Evolutionary conservation across 331 rosid genomes (phyloP).

Genomic region (Acacia pycnantha): DNA sequence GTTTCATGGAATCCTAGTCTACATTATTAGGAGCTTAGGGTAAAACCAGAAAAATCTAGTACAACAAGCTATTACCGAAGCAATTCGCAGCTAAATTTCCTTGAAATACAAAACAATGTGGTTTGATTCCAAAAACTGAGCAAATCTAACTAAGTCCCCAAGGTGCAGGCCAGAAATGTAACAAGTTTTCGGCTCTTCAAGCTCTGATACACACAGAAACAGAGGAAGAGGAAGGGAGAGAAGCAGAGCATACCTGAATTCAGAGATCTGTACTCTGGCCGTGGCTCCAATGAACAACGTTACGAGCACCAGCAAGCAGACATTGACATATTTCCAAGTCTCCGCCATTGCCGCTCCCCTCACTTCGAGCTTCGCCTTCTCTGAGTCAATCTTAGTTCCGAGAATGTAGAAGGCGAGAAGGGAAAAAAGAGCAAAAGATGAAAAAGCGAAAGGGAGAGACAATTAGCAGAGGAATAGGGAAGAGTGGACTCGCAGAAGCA

Average conservation of each 20-base stretch:
- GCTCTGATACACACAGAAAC: not conserved
- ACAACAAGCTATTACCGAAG: not conserved
- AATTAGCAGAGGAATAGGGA: conserved; percentile 27
- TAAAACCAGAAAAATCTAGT: not conserved
- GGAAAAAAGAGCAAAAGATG: not conserved
- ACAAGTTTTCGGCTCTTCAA: not conserved
- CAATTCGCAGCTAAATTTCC: not conserved
- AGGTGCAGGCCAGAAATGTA: not conserved
- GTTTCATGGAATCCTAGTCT: not conserved
- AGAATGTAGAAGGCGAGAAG: conserved; percentile 27
- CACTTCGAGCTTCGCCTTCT: not conserved
- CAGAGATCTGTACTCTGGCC: conserved; percentile 49
- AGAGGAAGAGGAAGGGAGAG: not conserved
- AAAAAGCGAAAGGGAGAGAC: conserved; percentile 28
- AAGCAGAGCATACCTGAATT: conserved; percentile 32
- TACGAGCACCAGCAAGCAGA: conserved; percentile 40
- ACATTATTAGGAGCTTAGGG: not conserved
- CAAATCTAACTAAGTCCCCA: not conserved
- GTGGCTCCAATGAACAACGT: conserved; percentile 49
- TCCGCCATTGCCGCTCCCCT: conserved; percentile 51
- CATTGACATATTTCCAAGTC: conserved; percentile 36
- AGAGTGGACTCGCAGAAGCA: conserved; percentile 55
- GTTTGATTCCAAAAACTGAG: conserved; percentile 12
- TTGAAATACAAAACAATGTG: conserved; percentile 23
- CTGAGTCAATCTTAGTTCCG: not conserved